Evolutionary conservation across 1,139 yeast species (phyloP).

Genomic region (Geotrichum histeridarum): DNA sequence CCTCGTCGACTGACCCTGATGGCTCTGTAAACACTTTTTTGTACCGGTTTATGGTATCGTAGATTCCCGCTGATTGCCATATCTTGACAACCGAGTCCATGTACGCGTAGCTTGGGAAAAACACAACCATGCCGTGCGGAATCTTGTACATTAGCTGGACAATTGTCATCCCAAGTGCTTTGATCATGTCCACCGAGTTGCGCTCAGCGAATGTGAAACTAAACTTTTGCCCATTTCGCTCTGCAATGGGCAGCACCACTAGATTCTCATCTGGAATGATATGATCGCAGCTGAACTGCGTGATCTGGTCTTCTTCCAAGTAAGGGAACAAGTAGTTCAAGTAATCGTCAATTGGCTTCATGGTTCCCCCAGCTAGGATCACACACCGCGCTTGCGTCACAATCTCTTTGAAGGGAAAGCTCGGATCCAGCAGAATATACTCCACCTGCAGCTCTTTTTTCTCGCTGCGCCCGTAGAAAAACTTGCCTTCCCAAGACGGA

Average conservation of each 20-base stretch:
- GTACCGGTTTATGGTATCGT: slow-evolving; percentile 18
- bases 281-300: slow-evolving; percentile 73
- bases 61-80: slow-evolving; percentile 44
- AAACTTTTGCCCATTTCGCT: slow-evolving; percentile 37
- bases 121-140: slow-evolving; percentile 74
- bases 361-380: slow-evolving; percentile 89
- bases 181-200: slow-evolving; percentile 44
- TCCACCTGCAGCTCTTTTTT: slow-evolving; percentile 42
- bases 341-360: slow-evolving; percentile 84
- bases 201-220: slow-evolving; percentile 71
- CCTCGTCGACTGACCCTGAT: slow-evolving; percentile 40
- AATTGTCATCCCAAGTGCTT: slow-evolving; percentile 51
- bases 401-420: slow-evolving; percentile 60
- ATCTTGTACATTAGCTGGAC: slow-evolving; percentile 43
- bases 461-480: slow-evolving; percentile 54
- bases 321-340: slow-evolving; percentile 62
- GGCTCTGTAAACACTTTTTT: slow-evolving; percentile 52
- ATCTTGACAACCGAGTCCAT: slow-evolving; percentile 45
- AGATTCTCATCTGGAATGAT: slow-evolving; percentile 70
- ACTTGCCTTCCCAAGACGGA: slow-evolving; percentile 76
- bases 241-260: slow-evolving; percentile 51
- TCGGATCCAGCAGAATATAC: slow-evolving; percentile 78
- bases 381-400: slow-evolving; percentile 66
- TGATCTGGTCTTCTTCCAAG: slow-evolving; percentile 41
- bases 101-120: slow-evolving; percentile 81